Evolutionary conservation across 148 eudicot species (phyloP).

Genomic region (Cornus florida): DNA sequence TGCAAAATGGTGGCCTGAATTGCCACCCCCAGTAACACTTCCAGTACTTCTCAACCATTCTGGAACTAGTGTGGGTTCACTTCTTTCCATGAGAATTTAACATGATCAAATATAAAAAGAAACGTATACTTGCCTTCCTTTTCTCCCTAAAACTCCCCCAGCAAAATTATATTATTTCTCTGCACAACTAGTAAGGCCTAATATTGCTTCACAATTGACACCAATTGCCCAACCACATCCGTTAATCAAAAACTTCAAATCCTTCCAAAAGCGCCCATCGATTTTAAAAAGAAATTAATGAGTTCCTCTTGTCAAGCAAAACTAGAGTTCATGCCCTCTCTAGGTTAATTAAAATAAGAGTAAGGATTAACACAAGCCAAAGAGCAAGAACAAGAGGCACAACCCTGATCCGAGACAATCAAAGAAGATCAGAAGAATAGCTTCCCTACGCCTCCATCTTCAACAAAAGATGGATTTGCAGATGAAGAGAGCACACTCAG

Average conservation of each 20-base stretch:
- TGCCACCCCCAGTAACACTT: conserved; percentile 58
- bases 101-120: conserved; percentile 44
- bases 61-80: conserved; percentile 93
- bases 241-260: background rate
- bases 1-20: conserved; percentile 51
- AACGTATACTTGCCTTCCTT: conserved; percentile 19
- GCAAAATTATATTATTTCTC: background rate
- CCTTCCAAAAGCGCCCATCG: background rate
- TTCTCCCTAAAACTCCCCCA: conserved; percentile 3
- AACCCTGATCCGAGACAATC: too few species aligned
- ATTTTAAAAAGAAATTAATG: too few species aligned
- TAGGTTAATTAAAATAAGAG: conserved; percentile 3
- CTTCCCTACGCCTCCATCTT: conserved; percentile 27
- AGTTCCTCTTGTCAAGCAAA: background rate
- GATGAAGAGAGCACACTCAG: conserved; percentile 12
- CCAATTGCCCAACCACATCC: background rate
- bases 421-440: background rate
- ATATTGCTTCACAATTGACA: background rate
- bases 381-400: background rate
- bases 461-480: conserved; percentile 19
- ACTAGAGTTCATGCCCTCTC: conserved; percentile 1
- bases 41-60: conserved; percentile 86
- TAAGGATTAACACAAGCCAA: background rate
- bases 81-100: conserved; percentile 77
- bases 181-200: background rate